Conservation (phyloP, 1,139 yeast species). For the Scheffersomyces titani region DNA sequence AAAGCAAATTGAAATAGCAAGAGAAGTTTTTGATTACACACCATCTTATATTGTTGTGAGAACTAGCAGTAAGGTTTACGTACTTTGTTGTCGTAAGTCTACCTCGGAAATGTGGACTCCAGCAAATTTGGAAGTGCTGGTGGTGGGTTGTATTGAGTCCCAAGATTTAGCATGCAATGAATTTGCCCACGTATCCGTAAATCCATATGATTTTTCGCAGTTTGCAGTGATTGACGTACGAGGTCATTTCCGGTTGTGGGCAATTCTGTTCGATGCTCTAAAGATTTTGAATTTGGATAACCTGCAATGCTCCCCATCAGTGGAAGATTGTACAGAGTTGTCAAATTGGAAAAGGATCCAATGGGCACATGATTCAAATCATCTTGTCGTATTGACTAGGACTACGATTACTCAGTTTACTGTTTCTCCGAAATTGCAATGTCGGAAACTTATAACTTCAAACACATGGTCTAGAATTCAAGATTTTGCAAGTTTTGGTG, state of each 20-base stretch:
- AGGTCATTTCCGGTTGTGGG: slow-evolving; percentile 53
- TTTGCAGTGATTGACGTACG: slow-evolving; percentile 51
- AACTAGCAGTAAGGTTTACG: slow-evolving; percentile 25
- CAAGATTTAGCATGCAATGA: slow-evolving; percentile 26
- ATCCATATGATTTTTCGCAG: slow-evolving; percentile 36
- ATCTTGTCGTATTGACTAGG: slow-evolving; percentile 46
- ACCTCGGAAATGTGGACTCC: slow-evolving; percentile 4
- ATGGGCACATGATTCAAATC: slow-evolving; percentile 41
- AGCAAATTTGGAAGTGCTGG: slow-evolving; percentile 13
- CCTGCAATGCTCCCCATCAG: slow-evolving; percentile 14
- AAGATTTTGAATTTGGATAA: neutral
- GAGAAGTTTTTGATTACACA: slow-evolving; percentile 13
- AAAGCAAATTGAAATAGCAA: slow-evolving; percentile 37
- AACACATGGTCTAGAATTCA: slow-evolving; percentile 58
- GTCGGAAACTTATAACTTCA: slow-evolving; percentile 44
- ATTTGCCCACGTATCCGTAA: slow-evolving; percentile 49
- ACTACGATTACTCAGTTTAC: slow-evolving; percentile 40
- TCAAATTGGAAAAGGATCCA: slow-evolving; percentile 56
- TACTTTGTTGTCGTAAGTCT: slow-evolving; percentile 20
- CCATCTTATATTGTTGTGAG: slow-evolving; percentile 27
- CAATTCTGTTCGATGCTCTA: slow-evolving; percentile 12
- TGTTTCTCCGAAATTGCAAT: slow-evolving; percentile 18
- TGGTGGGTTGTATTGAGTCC: slow-evolving; percentile 23
- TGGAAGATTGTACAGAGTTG: slow-evolving; percentile 49
- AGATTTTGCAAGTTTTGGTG: slow-evolving; percentile 37